Evolutionary conservation across 495 filamentous ascomycete species (phyloP).

Genomic region (Trichodelitschia bisporula): DNA sequence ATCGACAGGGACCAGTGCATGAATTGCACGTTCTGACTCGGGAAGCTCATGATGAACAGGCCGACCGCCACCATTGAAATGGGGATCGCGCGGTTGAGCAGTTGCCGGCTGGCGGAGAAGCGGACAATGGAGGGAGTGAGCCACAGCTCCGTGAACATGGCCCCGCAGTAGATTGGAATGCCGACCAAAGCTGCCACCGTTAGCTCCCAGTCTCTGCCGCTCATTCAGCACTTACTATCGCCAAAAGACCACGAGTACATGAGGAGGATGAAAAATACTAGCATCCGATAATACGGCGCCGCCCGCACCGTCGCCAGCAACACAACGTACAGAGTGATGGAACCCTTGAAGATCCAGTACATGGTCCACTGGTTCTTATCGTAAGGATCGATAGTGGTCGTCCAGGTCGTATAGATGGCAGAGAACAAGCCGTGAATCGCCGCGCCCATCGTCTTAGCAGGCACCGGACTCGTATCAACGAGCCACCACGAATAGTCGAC

Average conservation of each 20-base stretch:
- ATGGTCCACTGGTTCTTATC: slow-evolving; percentile 15
- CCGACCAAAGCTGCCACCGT: no score
- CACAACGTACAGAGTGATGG: slow-evolving; percentile 11
- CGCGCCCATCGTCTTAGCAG: no score
- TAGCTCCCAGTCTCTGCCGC: no score
- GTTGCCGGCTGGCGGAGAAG: no score
- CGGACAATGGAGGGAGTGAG: no score
- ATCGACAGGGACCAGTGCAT: not conserved
- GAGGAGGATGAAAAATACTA: not conserved
- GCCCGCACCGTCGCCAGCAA: slow-evolving; percentile 8
- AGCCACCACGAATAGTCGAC: no score
- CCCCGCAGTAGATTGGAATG: no score
- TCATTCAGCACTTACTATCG: not conserved
- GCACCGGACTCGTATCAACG: no score
- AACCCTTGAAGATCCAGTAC: slow-evolving; percentile 10
- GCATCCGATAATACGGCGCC: not conserved
- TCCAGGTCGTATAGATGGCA: no score
- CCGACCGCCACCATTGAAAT: not conserved
- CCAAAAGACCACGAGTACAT: not conserved
- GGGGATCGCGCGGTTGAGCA: no score
- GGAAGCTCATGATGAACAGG: not conserved
- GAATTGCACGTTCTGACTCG: not conserved
- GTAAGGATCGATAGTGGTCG: slow-evolving; percentile 9
- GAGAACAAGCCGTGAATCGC: no score
- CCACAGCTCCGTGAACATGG: no score